Base-by-base conservation (phyloP, 768 basidiomycete species). In the Leucosporidium yakuticum region DNA sequence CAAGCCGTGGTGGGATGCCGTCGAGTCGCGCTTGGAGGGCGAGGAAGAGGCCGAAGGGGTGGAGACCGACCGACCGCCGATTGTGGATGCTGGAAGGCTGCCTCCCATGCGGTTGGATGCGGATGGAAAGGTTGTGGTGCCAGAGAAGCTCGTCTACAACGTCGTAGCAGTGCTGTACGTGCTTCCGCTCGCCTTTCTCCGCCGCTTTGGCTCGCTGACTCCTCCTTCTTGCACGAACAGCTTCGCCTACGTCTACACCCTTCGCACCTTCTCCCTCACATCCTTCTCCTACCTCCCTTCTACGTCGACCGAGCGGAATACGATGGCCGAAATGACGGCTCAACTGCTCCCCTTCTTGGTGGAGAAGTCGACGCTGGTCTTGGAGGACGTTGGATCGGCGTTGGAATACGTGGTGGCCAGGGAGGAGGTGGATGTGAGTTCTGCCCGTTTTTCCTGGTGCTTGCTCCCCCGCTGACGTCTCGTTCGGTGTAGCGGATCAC, bases 161-260 rank as follows among this genome's bases (percentile, higher is more conserved):
- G 27, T 69, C 21, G 68, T 67, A 17, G 65, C 71, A 1, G 68
- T 73, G 12, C 63, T 73, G 71, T 69, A 27, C n/a, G 71, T 68
- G n/a, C n/a, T 19, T 25, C 12, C n/a, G 21, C 11, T 12, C 27
- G n/a, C 9, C 39, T 21, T 4, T 36, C n/a, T 2, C 32, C 12
- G 0, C 27, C 5, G 2, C 7, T 11, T 23, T 27, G 19, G n/a
- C 29, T 25, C 12, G 29, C 64, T 60, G 34, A 61, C 36, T 20
- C 12, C 48, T 29, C 23, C 27, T 12, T 12, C n/a, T 34, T 15
- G 6, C 1, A 0, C 14, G n/a, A 20, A 34, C 63, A 73, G 72
- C 0, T 64, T 73, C 56, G 72, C 69, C 25, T 73, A 73, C 51
- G 57, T 69, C 34, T 73, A 65, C 58, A 70, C 64, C 1, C 58